Base-by-base conservation (phyloP, 768 basidiomycete species). In the button mushroom (Agaricus bisporus) region DNA sequence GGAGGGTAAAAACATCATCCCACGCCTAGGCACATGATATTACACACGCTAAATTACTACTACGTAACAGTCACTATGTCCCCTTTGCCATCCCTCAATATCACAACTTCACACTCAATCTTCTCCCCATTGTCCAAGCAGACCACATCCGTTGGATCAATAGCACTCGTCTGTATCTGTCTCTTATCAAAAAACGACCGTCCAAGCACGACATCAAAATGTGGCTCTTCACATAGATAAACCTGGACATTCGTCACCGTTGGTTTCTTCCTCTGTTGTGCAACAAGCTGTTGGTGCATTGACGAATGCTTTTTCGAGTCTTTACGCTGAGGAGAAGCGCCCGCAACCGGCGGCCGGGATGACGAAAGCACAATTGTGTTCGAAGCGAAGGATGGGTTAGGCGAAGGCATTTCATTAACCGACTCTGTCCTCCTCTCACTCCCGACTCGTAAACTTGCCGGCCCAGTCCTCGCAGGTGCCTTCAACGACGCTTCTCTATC, bases 171-270 rank as follows among this genome's bases (percentile, higher is more conserved):
- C 67, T 86, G 86, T 58, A 98, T 83, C 63, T 87, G 86, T 59
- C 91, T 75, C 62, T 78, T 84, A 76, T 88, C 88, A 57, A 86
- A 82, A 63, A 97, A 94, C 20, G 83, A 84, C 22, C 95, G 77
- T 1, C 95, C 95, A 5, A 98, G 79, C 4, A 98, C 88, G 44
- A 98, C 90, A 61, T 97, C 94, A 68, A 98, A 98, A 63, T 98
- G 93, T 0, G 87, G 85, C 65, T 97, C 95, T 64, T 99, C 97
- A 3, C 90, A 88, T 28, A 98, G 79, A 68, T 90, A 94, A 8
- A 98, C 94, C 0, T 80, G 63, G 20, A 85, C 65, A 55, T 54
- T 36, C 22, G 53, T 54, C 38, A 54, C 53, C 7, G 72, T 64
- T 10, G 72, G 68, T 60, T 75, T 77, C 1, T 70, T 66, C 42